Percentiles rank a stretch among this genome's conserved stretches.
phyloP scores from a whole-genome alignment of 2,329 filamentous ascomycete species.

The Dactylellina haptotyla region DNA sequence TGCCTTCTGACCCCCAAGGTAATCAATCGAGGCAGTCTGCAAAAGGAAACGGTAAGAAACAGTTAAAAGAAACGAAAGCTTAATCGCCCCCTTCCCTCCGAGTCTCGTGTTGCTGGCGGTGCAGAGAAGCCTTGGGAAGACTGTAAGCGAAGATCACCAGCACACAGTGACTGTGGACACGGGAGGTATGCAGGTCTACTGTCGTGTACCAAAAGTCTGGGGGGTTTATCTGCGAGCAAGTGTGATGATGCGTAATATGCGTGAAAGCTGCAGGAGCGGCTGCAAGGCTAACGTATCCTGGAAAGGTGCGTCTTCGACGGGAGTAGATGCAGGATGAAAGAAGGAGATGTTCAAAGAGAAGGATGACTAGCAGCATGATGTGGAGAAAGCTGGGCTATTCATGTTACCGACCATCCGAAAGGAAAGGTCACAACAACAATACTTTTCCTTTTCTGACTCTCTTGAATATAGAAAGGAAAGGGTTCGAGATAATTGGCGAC shows the following conservation, averaged over 20 bases:
- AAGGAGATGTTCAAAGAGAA: constrained; percentile 50
- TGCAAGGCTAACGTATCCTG: constrained; percentile 55
- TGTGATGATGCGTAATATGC: constrained; percentile 54
- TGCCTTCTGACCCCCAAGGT: constrained; percentile 53
- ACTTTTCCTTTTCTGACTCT: constrained; percentile 35
- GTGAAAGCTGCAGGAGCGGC: constrained; percentile 52
- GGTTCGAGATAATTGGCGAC: constrained; percentile 29
- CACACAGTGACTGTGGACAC: constrained; percentile 48
- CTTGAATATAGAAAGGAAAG: constrained; percentile 29
- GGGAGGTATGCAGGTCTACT: constrained; percentile 53
- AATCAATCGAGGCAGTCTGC: constrained; percentile 51
- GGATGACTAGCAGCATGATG: constrained; percentile 49
- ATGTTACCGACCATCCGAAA: constrained; percentile 42
- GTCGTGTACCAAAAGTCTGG: constrained; percentile 54
- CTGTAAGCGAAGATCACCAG: constrained; percentile 54
- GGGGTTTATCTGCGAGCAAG: constrained; percentile 30
- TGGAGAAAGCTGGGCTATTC: constrained; percentile 45
- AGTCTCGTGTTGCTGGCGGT: constrained; percentile 54
- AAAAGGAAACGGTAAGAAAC: constrained; percentile 49
- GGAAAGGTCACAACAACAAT: constrained; percentile 50
- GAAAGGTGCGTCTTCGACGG: constrained; percentile 52
- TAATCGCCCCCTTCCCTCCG: constrained; percentile 36
- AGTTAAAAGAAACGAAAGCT: constrained; percentile 25
- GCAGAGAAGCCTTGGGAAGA: constrained; percentile 53
- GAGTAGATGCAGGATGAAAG: constrained; percentile 53